phyloP scores from a whole-genome alignment of 2,329 filamentous ascomycete species.

The Lachnellula arida region DNA sequence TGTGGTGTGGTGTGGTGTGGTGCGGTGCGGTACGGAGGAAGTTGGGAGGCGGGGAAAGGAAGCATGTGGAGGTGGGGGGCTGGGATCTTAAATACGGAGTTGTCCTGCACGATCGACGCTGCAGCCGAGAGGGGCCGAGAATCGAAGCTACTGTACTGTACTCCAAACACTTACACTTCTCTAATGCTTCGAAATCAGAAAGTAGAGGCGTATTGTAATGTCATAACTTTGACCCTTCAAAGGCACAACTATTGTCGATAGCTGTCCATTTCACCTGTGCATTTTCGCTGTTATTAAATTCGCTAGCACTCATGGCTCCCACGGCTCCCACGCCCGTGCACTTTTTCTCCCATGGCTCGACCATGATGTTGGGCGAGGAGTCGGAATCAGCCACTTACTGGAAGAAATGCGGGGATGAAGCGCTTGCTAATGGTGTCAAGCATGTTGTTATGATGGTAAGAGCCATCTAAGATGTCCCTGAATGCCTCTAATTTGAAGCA shows the following conservation, averaged over 20 bases:
- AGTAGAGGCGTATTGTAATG: not conserved
- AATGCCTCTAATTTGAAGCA: slow-evolving; percentile 19
- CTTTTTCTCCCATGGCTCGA: slow-evolving; percentile 63
- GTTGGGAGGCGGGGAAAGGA: not conserved
- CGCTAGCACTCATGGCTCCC: not conserved
- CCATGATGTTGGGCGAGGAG: slow-evolving; percentile 67
- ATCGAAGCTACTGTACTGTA: too few species aligned
- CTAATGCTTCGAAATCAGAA: not conserved
- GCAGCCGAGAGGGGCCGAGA: not conserved
- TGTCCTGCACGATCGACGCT: not conserved
- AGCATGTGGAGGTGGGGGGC: not conserved
- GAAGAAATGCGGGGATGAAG: slow-evolving; percentile 61
- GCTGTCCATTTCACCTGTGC: not conserved
- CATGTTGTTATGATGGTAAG: slow-evolving; percentile 60
- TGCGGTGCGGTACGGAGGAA: too few species aligned
- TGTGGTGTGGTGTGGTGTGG: not conserved
- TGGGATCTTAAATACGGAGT: not conserved
- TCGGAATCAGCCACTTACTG: slow-evolving; percentile 58
- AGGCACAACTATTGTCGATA: not conserved
- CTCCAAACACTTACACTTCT: not conserved
- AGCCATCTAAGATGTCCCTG: not conserved
- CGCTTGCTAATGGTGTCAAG: slow-evolving; percentile 54
- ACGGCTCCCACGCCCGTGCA: slow-evolving; percentile 17
- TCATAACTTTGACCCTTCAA: too few species aligned
- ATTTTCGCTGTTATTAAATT: not conserved